A percentile compares a stretch with the other conserved stretches of the same genome.
Evolutionary conservation across 2,329 filamentous ascomycete genomes (phyloP).

Genomic region (Fusarium sp.): DNA sequence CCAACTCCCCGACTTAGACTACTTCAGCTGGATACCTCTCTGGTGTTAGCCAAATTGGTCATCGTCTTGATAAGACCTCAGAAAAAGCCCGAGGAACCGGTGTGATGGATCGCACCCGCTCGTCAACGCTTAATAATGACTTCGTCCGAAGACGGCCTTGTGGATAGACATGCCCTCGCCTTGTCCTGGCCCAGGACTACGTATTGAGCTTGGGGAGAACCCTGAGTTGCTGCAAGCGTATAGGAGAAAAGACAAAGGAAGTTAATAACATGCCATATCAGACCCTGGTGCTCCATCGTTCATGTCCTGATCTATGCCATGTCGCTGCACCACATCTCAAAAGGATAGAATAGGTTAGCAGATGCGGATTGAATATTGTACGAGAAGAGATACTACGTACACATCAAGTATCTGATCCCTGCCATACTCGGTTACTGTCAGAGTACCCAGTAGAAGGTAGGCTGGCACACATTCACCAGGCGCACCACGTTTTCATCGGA

Average conservation of each 20-base stretch:
- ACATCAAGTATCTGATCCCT: constrained; percentile 23
- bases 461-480: constrained; percentile 9
- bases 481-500: constrained; percentile 31
- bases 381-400: constrained; percentile 20
- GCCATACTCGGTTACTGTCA: constrained; percentile 7
- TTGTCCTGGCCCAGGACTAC: constrained; percentile 18
- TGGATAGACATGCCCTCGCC: constrained; percentile 2
- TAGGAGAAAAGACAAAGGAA: constrained; percentile 22
- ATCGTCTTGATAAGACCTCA: constrained; percentile 4
- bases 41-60: constrained; percentile 15
- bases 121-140: constrained; percentile 18
- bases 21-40: constrained; percentile 20
- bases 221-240: constrained; percentile 20
- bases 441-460: neutral
- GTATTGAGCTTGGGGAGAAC: constrained; percentile 18
- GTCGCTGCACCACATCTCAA: constrained; percentile 27
- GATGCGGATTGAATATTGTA: constrained; percentile 25
- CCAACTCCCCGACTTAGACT: constrained; percentile 11
- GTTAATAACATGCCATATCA: constrained; percentile 40
- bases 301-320: constrained; percentile 27
- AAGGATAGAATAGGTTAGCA: constrained; percentile 31
- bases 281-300: constrained; percentile 26
- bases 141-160: constrained; percentile 21
- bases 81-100: constrained; percentile 28
- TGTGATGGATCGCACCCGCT: constrained; percentile 30